Evolutionary conservation across 2,329 filamentous ascomycete genomes (phyloP), one percentile per base, ranked within the genome.

Genomic region (Diaporthe ilicicola): DNA sequence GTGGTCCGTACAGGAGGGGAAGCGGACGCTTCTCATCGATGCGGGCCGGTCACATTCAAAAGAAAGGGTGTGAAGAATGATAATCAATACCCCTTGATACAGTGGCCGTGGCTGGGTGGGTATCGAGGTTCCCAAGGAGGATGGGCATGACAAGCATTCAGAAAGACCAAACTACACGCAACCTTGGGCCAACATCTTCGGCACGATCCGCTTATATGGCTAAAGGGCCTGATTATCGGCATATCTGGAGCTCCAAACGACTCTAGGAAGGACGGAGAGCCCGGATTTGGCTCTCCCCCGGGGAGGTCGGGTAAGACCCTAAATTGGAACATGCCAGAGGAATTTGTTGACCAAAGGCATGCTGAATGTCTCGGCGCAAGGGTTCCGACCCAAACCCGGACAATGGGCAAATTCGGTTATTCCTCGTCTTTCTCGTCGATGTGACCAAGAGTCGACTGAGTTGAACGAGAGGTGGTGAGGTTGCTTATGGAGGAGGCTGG

Each of bases 21-120:
- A n/a, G 29, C 48, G 56, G 15, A 67, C 50, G 2, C 27, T 70
- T 13, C 50, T 70, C 24, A 46, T 70, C 24, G 67, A 51, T 67
- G 59, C 68, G n/a, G 29, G 29, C 39, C 46, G 27, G 42, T 32
- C 42, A 8, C 13, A n/a, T 7, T 22, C 19, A 27, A 12, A 17
- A 32, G n/a, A 7, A 29, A 0, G 12, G 8, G 19, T 10, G 32
- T 17, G 5, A 37, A 39, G 7, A 3, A 22, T n/a, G 8, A 54
- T 22, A 9, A 37, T 5, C 24, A 56, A 32, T 10, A 6, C 12
- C 22, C 24, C 2, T 51, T 34, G 37, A 48, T 50, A 19, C 39
- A 66, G 15, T 51, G 27, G 59, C 37, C 59, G 2, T 56, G 48
- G 24, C 17, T 66, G 15, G 15, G 51, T 70, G 22, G 50, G 67